phyloP scores from a whole-genome alignment of 2,329 filamentous ascomycete genomes.

The Alternaria triticina region DNA sequence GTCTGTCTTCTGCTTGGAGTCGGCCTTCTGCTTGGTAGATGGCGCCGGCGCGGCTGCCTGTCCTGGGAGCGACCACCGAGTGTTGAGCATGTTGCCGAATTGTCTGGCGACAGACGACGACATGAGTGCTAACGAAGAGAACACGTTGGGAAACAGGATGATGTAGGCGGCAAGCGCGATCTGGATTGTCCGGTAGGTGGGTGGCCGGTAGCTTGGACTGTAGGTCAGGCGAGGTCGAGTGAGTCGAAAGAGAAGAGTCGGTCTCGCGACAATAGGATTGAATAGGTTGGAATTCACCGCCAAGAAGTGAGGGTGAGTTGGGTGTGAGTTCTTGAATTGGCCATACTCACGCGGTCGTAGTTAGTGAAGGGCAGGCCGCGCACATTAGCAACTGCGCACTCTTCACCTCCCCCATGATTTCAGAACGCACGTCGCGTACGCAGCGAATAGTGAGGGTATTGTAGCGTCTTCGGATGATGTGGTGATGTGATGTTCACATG shows the following conservation, averaged over 20 bases:
- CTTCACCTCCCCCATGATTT: background rate
- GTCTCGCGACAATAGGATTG: background rate
- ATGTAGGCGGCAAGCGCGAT: background rate
- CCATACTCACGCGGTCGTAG: background rate
- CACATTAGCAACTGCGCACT: background rate
- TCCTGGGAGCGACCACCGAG: background rate
- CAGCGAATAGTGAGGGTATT: fast-evolving
- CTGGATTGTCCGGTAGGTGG: background rate
- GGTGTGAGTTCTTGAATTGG: background rate
- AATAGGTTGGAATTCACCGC: background rate
- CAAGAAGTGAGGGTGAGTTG: background rate
- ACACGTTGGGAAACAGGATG: background rate
- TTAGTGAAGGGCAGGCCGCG: background rate
- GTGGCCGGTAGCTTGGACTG: background rate
- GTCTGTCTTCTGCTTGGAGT: background rate
- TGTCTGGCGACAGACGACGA: background rate
- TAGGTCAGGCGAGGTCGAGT: background rate
- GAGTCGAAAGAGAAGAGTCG: background rate
- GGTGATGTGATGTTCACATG: background rate
- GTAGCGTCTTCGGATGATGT: background rate
- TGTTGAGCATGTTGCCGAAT: background rate
- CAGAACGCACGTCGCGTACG: background rate
- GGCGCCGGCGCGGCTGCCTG: background rate
- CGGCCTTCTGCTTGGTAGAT: background rate
- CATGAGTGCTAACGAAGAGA: background rate